A percentile compares a stretch with the other conserved stretches of the same genome.
These are phyloP conservation scores for Aphanomyces invadans DNA, from an alignment of 352 stramenopile species.

Conservation along the genomic window DNA sequence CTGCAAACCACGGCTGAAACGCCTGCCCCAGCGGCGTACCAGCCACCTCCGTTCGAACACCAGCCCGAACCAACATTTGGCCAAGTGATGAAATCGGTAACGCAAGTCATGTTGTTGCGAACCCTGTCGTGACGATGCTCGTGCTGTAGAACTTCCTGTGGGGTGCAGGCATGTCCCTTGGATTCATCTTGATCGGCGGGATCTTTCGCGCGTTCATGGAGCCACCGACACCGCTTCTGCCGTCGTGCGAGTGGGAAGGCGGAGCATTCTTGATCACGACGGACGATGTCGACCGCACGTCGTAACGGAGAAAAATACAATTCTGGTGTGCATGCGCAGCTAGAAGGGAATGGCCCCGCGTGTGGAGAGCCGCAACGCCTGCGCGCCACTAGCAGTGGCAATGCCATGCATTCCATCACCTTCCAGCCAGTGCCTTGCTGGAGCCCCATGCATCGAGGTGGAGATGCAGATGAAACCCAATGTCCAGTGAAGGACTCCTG, in stretches of 20 bases:
- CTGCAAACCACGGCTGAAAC: not conserved
- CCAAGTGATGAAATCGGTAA: conserved; percentile 23
- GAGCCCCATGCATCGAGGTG: not conserved
- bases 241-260: not conserved
- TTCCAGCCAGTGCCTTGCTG: not conserved
- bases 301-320: too few relatives aligned
- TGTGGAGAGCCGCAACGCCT: too few relatives aligned
- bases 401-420: too few relatives aligned
- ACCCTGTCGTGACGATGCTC: not conserved
- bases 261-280: not conserved
- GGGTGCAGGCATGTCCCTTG: conserved; percentile 67
- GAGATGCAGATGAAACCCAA: too few relatives aligned
- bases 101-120: not conserved
- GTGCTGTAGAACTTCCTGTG: conserved; percentile 62
- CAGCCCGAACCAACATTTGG: conserved; percentile 3
- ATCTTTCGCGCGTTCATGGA: conserved; percentile 39
- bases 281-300: too few relatives aligned
- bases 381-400: too few relatives aligned
- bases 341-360: too few relatives aligned
- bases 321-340: not conserved
- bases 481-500: too few relatives aligned
- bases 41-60: not conserved
- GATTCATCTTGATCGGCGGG: conserved; percentile 59
- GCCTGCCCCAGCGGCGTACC: not conserved
- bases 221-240: not conserved